A percentile compares a stretch with the other conserved stretches of the same genome.
Conservation (phyloP, 2,329 filamentous ascomycete genomes). For the Ophiocordyceps polyrhachis-furcata region DNA sequence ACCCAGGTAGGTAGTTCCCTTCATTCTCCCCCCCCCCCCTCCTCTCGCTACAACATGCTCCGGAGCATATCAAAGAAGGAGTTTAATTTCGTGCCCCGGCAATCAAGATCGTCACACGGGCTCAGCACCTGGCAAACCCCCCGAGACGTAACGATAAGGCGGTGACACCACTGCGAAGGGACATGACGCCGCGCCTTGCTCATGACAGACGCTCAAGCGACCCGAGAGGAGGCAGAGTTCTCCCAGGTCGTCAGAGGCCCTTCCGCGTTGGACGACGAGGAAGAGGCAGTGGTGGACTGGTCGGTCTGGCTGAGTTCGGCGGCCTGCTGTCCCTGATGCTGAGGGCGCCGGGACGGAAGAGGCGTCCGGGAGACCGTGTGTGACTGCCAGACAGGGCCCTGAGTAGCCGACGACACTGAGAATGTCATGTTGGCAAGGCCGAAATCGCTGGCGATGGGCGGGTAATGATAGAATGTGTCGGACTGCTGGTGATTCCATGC, state of each 20-base stretch:
- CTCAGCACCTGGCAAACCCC: no score
- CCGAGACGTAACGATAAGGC: no score
- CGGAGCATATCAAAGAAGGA: no score
- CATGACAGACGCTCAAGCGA: no score
- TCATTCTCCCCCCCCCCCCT: no score
- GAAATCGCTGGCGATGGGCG: background rate
- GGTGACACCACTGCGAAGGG: no score
- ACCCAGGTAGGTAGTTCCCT: no score
- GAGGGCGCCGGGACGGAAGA: background rate
- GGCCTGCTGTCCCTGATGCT: background rate
- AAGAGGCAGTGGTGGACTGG: constrained; percentile 1
- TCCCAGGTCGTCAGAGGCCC: background rate
- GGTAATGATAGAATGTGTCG: background rate
- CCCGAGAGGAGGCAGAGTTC: background rate
- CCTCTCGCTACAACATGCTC: no score
- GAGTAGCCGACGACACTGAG: no score
- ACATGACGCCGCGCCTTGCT: no score
- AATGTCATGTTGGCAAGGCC: background rate
- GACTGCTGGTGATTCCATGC: background rate
- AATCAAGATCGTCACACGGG: no score
- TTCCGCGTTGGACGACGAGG: background rate
- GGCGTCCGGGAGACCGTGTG: background rate
- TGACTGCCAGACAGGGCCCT: background rate
- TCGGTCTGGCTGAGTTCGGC: background rate
- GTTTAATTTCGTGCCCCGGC: no score